A percentile compares a stretch with the other conserved stretches of the same genome.
phyloP scores from a whole-genome alignment of 163 green algal genomes.

The Prototheca stagnorum region DNA sequence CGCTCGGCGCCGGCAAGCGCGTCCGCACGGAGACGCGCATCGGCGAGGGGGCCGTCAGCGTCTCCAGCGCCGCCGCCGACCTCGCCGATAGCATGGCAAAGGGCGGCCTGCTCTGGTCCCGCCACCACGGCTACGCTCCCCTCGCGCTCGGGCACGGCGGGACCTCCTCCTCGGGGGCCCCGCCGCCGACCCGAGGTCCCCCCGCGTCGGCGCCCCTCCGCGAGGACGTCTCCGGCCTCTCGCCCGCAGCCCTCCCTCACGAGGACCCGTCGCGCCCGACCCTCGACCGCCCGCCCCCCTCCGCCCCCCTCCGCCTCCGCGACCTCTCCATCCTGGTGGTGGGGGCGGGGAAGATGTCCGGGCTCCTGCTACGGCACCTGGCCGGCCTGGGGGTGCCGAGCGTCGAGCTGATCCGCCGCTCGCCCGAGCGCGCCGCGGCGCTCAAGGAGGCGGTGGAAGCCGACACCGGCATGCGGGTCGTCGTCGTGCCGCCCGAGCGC shows the following conservation, averaged over 20 bases:
- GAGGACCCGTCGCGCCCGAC: too few relatives aligned
- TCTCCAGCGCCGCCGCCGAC: constrained; percentile 87
- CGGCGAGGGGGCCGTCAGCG: constrained; percentile 74
- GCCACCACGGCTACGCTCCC: too few relatives aligned
- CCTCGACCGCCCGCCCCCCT: too few relatives aligned
- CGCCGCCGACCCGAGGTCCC: too few relatives aligned
- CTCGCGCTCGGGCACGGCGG: too few relatives aligned
- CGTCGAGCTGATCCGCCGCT: constrained; percentile 15
- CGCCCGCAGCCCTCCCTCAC: too few relatives aligned
- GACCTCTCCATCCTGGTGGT: constrained; percentile 72
- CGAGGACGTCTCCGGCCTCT: too few relatives aligned
- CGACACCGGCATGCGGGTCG: constrained; percentile 83
- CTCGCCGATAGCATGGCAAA: too few relatives aligned
- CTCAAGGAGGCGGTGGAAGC: constrained; percentile 74
- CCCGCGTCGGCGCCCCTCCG: too few relatives aligned
- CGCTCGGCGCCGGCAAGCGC: constrained; percentile 91
- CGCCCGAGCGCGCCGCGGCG: constrained; percentile 47
- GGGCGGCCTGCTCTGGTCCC: constrained; percentile 10
- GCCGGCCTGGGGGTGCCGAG: constrained; percentile 56
- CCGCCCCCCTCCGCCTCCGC: background rate
- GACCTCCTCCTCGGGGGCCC: background rate
- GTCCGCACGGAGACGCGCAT: constrained; percentile 94
- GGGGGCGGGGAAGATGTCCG: constrained; percentile 94
- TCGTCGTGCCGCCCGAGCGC: too few relatives aligned
- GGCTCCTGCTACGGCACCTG: constrained; percentile 95